Base-by-base conservation (phyloP, 306 rosid species). In the Ormosia semicastrata region DNA sequence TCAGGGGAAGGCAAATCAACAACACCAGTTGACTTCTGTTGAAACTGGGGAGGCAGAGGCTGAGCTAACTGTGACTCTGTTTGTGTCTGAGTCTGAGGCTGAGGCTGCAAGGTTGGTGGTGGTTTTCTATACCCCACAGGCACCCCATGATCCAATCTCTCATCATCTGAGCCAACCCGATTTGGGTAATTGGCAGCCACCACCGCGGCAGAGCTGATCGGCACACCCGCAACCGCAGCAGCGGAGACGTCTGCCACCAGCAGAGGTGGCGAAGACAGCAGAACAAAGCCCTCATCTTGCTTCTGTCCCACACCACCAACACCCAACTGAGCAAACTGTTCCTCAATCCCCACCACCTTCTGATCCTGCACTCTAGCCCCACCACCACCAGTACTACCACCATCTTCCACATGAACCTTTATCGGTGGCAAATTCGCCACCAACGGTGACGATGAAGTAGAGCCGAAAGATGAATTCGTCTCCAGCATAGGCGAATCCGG, bases 381-480 rank as follows among this genome's bases (percentile, higher is more conserved):
- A 71, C 81, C 87, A 29, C 67, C 70, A 54, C 71, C 80, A 36
- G 73, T 60, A 13, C 34, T 13, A 15, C 85, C 87, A 58, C 84
- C 83, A 12, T 89, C 93, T 53, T 91, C 93, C 17, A 84, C 88
- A 54, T 85, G 91, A 60, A 90, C 94, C 58, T 88, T 86, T 72
- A 91, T 93, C 76, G 92, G 92, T 13, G 93, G 93, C 82, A 91
- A 78, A 77, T 89, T 90, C 54, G 88, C 91, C 17, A 85, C 75
- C 57, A 89, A 89, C 7, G 93, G 95, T 47, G 91, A 86, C 34
- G 98, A 93, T 1, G 97, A 90, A 6, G 94, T 87, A 8, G 98
- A 93, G 41, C 98, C 97, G 37, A 93, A 93, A 53, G 98, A 93
- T 34, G 98, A 93, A 36, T 90, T 81, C 32, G 89, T 93, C 58